Evolutionary conservation across 1,139 yeast species (phyloP).

Genomic region (Blastobotrys elegans): DNA sequence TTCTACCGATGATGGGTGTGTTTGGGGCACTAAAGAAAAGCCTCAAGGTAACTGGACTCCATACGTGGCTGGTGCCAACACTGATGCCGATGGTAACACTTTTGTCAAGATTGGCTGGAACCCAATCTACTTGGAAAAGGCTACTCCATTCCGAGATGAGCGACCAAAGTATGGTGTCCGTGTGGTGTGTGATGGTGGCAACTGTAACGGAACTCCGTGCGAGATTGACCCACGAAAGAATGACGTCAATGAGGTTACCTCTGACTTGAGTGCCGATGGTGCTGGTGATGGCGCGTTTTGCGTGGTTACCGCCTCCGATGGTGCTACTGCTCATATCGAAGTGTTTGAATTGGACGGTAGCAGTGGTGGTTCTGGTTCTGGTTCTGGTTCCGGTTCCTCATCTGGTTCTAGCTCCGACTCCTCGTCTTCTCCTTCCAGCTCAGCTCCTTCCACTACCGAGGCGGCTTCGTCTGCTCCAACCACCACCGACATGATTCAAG

Average conservation of each 20-base stretch:
- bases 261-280: slow-evolving; percentile 42
- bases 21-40: slow-evolving; percentile 68
- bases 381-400: slow-evolving; percentile 9
- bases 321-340: slow-evolving; percentile 65
- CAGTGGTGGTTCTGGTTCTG: slow-evolving; percentile 8
- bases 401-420: slow-evolving; percentile 14
- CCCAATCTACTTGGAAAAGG: slow-evolving; percentile 67
- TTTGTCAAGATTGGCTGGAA: slow-evolving; percentile 87
- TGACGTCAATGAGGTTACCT: slow-evolving; percentile 52
- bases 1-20: slow-evolving; percentile 68
- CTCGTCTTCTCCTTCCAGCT: slow-evolving; percentile 10
- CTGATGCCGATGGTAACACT: slow-evolving; percentile 62
- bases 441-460: slow-evolving; percentile 7
- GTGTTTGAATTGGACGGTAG: slow-evolving; percentile 45
- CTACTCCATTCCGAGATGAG: slow-evolving; percentile 47
- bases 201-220: slow-evolving; percentile 73
- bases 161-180: slow-evolving; percentile 68
- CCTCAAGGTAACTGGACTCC: slow-evolving; percentile 91
- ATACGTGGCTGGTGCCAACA: slow-evolving; percentile 85
- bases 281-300: slow-evolving; percentile 74
- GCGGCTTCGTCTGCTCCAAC: neutral
- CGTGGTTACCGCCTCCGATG: slow-evolving; percentile 68
- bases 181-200: slow-evolving; percentile 61
- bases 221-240: slow-evolving; percentile 66
- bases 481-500: neutral